Percentiles rank a stretch among this genome's conserved stretches.
Conservation (phyloP, 2,329 filamentous ascomycete genomes). For the Ophiostoma piceae region DNA sequence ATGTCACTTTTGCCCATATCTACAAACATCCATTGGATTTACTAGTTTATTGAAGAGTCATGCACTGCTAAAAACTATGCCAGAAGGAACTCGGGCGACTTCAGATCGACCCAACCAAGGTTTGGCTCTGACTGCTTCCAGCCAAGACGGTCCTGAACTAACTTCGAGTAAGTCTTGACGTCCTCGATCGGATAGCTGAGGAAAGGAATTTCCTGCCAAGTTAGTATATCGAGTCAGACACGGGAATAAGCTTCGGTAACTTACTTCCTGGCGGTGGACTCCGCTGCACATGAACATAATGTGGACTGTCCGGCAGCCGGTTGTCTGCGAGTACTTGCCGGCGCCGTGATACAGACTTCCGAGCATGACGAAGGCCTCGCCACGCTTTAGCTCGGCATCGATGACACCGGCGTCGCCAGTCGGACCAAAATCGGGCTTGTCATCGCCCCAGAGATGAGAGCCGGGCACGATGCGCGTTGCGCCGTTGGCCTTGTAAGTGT, state of each 20-base stretch:
- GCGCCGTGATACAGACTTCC: slow-evolving; percentile 5
- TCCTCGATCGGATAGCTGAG: slow-evolving; percentile 13
- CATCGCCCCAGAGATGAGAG: slow-evolving; percentile 13
- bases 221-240: background rate
- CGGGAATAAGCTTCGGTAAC: background rate
- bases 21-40: background rate
- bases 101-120: slow-evolving; percentile 10
- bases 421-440: slow-evolving; percentile 9
- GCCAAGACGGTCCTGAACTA: slow-evolving; percentile 4
- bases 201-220: background rate
- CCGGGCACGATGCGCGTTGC: slow-evolving; percentile 12
- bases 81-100: slow-evolving; percentile 2
- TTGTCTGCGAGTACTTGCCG: slow-evolving; percentile 1
- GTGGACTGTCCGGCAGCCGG: slow-evolving; percentile 8
- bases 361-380: slow-evolving; percentile 10
- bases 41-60: background rate
- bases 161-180: slow-evolving; percentile 5
- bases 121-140: slow-evolving; percentile 13
- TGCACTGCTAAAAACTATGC: background rate
- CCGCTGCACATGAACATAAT: slow-evolving; percentile 15
- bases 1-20: background rate
- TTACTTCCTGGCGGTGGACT: slow-evolving; percentile 4
- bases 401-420: background rate
- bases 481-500: slow-evolving; percentile 12
- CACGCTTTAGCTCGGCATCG: background rate